These are phyloP conservation scores for Gracilaria caudata DNA, from an alignment of 23 red algal species.

Conservation along the genomic window DNA sequence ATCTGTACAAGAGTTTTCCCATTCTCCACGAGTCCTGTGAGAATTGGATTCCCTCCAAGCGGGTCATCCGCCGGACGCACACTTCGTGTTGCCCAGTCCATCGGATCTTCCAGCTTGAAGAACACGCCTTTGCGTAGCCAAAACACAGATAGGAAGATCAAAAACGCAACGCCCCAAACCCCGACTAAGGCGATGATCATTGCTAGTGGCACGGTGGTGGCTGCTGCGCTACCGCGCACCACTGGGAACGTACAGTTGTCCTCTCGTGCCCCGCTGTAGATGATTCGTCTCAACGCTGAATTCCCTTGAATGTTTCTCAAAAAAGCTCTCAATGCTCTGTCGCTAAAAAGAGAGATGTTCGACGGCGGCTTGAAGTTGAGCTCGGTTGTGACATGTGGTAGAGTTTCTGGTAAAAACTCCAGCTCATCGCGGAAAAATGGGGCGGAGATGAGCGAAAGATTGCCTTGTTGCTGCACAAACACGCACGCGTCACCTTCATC, in stretches of 20 bases:
- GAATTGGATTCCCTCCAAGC: background rate
- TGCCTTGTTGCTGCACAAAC: conserved; percentile 8
- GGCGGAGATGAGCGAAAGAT: background rate
- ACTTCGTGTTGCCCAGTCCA: conserved; percentile 16
- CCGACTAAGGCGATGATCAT: background rate
- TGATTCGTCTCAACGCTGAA: conserved; percentile 2
- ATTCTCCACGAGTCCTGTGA: background rate
- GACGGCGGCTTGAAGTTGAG: conserved; percentile 5
- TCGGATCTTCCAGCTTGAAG: background rate
- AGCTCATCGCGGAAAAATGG: background rate
- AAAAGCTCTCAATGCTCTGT: background rate
- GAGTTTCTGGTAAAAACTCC: background rate
- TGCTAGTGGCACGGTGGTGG: conserved; percentile 6
- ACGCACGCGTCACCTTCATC: conserved; percentile 8
- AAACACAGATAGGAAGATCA: background rate
- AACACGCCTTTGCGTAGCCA: background rate
- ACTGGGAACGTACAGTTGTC: conserved; percentile 9
- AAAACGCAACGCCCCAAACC: background rate
- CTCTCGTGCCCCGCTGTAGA: conserved; percentile 17
- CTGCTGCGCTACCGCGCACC: background rate
- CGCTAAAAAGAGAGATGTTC: background rate
- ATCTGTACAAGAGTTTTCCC: background rate
- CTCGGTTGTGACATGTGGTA: background rate
- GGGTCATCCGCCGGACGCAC: background rate
- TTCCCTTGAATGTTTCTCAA: background rate